A percentile compares a stretch with the other conserved stretches of the same genome.
These are phyloP conservation scores for Xylaria sp. DNA, from an alignment of 495 filamentous ascomycete species.

Conservation along the genomic window DNA sequence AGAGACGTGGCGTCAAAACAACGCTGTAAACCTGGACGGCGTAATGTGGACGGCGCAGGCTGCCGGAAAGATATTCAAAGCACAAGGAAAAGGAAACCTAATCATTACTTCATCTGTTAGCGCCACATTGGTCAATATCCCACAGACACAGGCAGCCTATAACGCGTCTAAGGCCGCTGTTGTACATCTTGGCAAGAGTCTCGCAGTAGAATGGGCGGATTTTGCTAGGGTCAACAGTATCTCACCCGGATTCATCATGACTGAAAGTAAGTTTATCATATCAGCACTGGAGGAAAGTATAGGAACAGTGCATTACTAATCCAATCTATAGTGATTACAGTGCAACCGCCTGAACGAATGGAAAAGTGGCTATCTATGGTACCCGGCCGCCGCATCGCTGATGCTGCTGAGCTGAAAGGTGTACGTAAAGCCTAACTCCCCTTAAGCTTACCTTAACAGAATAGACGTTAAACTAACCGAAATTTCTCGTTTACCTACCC, in stretches of 20 bases:
- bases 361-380: constrained; percentile 36
- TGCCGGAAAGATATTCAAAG: constrained; percentile 58
- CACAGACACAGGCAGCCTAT: constrained; percentile 69
- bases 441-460: not conserved
- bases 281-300: not conserved
- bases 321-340: constrained; percentile 4
- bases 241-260: constrained; percentile 54
- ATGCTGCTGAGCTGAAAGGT: constrained; percentile 26
- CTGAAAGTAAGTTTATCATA: constrained; percentile 16
- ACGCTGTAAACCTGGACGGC: constrained; percentile 65
- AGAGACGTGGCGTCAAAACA: constrained; percentile 46
- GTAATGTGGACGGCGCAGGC: constrained; percentile 61
- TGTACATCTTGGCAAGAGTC: constrained; percentile 66
- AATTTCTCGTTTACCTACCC: not conserved
- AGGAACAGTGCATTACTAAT: not conserved
- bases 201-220: constrained; percentile 60
- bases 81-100: constrained; percentile 12
- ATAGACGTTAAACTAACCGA: not conserved
- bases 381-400: constrained; percentile 22
- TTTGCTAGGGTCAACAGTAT: constrained; percentile 66
- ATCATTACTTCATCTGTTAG: constrained; percentile 70
- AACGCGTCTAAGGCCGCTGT: constrained; percentile 66
- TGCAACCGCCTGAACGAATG: constrained; percentile 33
- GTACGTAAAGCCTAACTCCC: not conserved
- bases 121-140: constrained; percentile 67